Conservation (phyloP, 139 green algal species). For the Chlorella sp. region DNA sequence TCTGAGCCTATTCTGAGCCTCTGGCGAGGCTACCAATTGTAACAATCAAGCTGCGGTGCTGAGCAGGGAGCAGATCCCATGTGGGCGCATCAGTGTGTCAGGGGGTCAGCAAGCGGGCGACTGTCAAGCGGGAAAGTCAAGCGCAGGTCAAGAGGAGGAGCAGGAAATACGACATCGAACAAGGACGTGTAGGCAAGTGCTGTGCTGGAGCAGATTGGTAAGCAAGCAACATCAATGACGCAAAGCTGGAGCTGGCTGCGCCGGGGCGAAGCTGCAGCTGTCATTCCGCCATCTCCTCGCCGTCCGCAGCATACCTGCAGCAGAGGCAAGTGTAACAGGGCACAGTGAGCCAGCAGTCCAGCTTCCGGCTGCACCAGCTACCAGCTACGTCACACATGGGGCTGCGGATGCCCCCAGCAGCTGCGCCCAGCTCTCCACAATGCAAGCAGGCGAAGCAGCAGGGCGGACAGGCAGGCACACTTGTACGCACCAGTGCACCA, state of each 20-base stretch:
- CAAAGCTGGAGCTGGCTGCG: too few relatives aligned
- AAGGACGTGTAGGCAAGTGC: neutral
- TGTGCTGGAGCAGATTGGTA: neutral
- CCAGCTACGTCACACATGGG: neutral
- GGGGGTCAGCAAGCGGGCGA: too few relatives aligned
- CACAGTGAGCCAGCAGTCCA: neutral
- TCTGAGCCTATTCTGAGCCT: too few relatives aligned
- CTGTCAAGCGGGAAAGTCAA: too few relatives aligned
- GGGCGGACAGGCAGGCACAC: neutral
- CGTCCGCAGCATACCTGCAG: slow-evolving; percentile 1
- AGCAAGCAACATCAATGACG: too few relatives aligned
- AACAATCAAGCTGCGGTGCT: too few relatives aligned
- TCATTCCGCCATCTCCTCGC: slow-evolving; percentile 19
- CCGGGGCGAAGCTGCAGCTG: neutral
- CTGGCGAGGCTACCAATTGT: too few relatives aligned
- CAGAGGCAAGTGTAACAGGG: too few relatives aligned
- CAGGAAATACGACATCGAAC: neutral
- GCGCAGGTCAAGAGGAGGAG: neutral
- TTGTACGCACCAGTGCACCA: slow-evolving; percentile 42
- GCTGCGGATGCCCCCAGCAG: neutral
- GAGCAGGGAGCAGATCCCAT: too few relatives aligned
- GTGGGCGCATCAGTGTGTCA: too few relatives aligned
- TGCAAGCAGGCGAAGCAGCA: neutral
- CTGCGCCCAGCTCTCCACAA: neutral
- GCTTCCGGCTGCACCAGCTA: neutral